Base-by-base conservation (phyloP, 1,284 basidiomycete species). In the Leccinum variabile region DNA sequence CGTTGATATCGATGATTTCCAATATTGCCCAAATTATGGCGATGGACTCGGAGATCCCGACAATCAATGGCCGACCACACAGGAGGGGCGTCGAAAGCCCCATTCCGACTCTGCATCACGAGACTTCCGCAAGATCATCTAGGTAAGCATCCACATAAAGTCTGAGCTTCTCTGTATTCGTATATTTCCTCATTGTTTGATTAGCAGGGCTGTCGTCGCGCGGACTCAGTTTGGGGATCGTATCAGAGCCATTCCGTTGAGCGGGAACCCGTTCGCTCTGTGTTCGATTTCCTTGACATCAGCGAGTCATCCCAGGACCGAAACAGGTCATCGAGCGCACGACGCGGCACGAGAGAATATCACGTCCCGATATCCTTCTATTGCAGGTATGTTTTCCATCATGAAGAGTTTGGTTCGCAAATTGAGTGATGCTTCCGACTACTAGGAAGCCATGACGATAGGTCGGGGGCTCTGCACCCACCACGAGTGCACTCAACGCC, bases 221-320 rank as follows among this genome's bases (percentile, higher is more conserved):
- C 64, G 63, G 30, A 35, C 13, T 55, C 68, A 65, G 5, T 25
- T 58, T 30, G 59, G 60, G 25, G 62, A 65, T 5, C 64, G 58
- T 33, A 56, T 50, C 3, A 63, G 70, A 53, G 70, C 69, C 72
- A 64, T 33, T 62, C 66, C 7, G n/a, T 35, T 9, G 71, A 72
- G 11, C 66, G 68, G 33, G 70, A 69, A 28, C 41, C 71, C 2
- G 65, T 69, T n/a, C 70, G 67, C 3, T 72, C 70, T 14, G 68
- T 75, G 1, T 72, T 72, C 25, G 72, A 72, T 56, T 64, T 75
- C 56, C 74, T 72, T 59, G 65, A 69, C 30, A 65, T 72, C 14
- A 55, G 54, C 3, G 71, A 70, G 22, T 60, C 68, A 11, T 55
- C 69, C 14, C 67, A 63, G n/a, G 64, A 72, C 11, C 59, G 60